Base-by-base conservation (phyloP, 2,329 filamentous ascomycete species). In the Claviceps capensis region DNA sequence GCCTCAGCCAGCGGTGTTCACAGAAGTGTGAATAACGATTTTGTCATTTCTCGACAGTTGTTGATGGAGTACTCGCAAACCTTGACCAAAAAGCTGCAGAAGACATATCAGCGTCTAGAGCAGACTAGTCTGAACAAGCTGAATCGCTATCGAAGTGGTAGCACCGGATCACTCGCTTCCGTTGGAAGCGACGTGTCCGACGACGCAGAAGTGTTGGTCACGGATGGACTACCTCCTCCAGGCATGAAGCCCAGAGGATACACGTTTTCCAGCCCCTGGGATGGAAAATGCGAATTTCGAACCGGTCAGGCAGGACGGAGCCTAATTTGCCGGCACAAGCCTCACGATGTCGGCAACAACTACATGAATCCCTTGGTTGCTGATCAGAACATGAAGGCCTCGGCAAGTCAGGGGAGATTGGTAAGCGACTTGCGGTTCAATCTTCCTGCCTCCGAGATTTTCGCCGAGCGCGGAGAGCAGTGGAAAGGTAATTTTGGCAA, bases 401-500 rank as follows among this genome's bases (percentile, higher is more conserved):
- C 14, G 16, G 30, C n/a, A 7, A 22, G 23, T n/a, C 26, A 16
- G 2, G 23, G 8, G 7, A 45, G 38, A 30, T 9, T 26, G 1
- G 79, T 95, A 26, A 94, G 88, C 65, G 91, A 96, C 66, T 72
- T 97, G 54, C 82, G 90, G 17, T 96, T 95, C 73, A 95, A 95
- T 63, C 77, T 95, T 0, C 89, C 88, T 1, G 79, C 76, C 48
- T 64, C 69, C 16, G 73, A 79, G 36, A 52, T 78, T 2, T 72
- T 78, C 47, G 62, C 67, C 2, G 65, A 65, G 38, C 65, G 66
- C 6, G 56, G 61, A 50, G 63, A 59, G 7, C 65, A 67, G 34
- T 58, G 67, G 19, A 70, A 72, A 66, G 19, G 69, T 69, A 65
- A 69, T 58, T 72, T 73, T 34, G 70, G 63, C 61, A 72, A 69